These are phyloP conservation scores for Metschnikowia similis DNA, from an alignment of 805 yeast genomes.

Conservation along the genomic window DNA sequence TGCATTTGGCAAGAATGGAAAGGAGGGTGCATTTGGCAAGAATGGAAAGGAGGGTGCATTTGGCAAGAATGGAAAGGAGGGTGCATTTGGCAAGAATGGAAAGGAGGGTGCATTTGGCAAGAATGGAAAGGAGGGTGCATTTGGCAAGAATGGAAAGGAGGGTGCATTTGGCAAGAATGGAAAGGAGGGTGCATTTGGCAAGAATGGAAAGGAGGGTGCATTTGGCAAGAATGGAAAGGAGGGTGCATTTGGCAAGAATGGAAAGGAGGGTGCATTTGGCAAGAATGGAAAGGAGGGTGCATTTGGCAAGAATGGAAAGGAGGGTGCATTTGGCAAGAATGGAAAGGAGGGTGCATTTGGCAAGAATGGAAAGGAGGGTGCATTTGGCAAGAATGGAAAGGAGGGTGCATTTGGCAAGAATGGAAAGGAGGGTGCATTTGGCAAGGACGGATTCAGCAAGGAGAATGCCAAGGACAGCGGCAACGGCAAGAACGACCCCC, in stretches of 20 bases:
- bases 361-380: neutral
- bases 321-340: too few relatives aligned
- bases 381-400: neutral
- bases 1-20: neutral
- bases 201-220: neutral
- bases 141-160: neutral
- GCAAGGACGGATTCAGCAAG: neutral
- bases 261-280: too few relatives aligned
- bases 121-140: neutral
- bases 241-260: neutral
- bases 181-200: too few relatives aligned
- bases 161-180: too few relatives aligned
- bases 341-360: neutral
- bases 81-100: neutral
- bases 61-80: neutral
- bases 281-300: neutral
- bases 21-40: too few relatives aligned
- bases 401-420: too few relatives aligned
- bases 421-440: too few relatives aligned
- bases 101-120: too few relatives aligned
- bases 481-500: neutral
- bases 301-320: neutral
- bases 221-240: too few relatives aligned
- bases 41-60: too few relatives aligned
- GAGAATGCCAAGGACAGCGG: neutral